These are phyloP conservation scores for Cucumis melo DNA, from an alignment of 306 rosid genomes.

Conservation along the genomic window DNA sequence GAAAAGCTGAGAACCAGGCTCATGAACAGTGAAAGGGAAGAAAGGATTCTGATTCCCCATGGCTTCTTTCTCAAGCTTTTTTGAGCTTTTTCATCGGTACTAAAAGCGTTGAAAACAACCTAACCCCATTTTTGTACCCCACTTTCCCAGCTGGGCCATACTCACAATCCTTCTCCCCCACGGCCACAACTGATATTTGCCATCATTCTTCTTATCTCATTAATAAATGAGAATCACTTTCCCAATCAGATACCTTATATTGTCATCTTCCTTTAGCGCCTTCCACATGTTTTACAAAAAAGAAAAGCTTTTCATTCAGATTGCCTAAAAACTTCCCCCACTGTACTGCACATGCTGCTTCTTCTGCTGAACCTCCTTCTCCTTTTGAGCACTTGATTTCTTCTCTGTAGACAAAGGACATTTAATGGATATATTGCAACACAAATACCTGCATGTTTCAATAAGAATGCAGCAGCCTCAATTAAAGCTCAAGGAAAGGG, in stretches of 20 bases:
- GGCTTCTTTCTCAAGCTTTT: constrained; percentile 1
- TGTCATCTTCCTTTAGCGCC: neutral
- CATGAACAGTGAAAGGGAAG: neutral
- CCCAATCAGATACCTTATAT: neutral
- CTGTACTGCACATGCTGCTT: neutral
- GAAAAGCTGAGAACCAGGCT: neutral
- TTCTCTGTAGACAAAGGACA: neutral
- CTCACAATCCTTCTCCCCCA: neutral
- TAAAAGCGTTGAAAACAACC: constrained; percentile 4
- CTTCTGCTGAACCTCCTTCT: neutral
- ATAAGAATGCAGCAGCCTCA: neutral
- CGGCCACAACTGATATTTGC: constrained; percentile 5
- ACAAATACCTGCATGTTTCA: neutral
- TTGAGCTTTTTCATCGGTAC: constrained; percentile 2
- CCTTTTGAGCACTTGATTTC: neutral
- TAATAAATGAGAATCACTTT: constrained; percentile 4
- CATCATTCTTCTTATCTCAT: neutral
- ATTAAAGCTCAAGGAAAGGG: neutral
- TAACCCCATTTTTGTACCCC: neutral
- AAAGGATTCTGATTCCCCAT: constrained; percentile 9
- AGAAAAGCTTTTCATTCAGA: neutral
- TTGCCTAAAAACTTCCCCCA: neutral
- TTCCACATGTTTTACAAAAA: neutral
- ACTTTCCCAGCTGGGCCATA: neutral
- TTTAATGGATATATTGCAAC: neutral